Evolutionary conservation across 768 basidiomycete genomes (phyloP).

Genomic region (Pleurotus djamor): DNA sequence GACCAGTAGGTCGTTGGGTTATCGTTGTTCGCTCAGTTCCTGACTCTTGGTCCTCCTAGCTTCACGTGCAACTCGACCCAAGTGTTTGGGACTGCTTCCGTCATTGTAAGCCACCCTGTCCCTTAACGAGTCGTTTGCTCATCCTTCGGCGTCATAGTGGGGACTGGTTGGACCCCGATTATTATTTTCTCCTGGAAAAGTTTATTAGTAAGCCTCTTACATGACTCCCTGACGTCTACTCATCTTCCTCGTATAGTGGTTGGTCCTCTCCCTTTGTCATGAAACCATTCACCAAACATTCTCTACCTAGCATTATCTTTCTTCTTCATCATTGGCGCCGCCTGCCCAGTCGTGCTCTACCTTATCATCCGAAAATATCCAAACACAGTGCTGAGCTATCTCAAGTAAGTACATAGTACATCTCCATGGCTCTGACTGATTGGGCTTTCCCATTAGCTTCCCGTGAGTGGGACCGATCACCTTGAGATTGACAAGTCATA

Average conservation of each 20-base stretch:
- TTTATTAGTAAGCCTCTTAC: slow-evolving; percentile 50
- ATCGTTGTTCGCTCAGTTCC: not conserved
- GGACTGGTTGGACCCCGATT: slow-evolving; percentile 66
- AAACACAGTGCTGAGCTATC: slow-evolving; percentile 58
- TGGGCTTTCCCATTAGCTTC: slow-evolving; percentile 29
- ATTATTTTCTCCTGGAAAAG: slow-evolving; percentile 52
- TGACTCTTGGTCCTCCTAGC: slow-evolving; percentile 20
- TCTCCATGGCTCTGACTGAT: not conserved
- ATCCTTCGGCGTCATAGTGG: slow-evolving; percentile 32
- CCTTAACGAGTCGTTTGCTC: slow-evolving; percentile 5
- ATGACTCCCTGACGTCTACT: slow-evolving; percentile 1
- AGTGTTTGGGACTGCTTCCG: slow-evolving; percentile 50
- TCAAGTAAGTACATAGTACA: slow-evolving; percentile 47
- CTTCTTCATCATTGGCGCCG: slow-evolving; percentile 74
- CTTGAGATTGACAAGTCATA: slow-evolving; percentile 3
- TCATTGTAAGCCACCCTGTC: slow-evolving; percentile 47
- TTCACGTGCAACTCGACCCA: slow-evolving; percentile 52
- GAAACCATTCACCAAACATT: too few species aligned
- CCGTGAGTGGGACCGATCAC: slow-evolving; percentile 30
- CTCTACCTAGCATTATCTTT: slow-evolving; percentile 45
- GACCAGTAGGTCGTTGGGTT: slow-evolving; percentile 28
- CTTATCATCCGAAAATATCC: slow-evolving; percentile 62
- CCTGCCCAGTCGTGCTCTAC: slow-evolving; percentile 64
- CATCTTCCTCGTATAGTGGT: not conserved
- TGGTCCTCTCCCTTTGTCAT: not conserved